phyloP scores from a whole-genome alignment of 2,329 filamentous ascomycete genomes.

The Sclerotinia glacialis region DNA sequence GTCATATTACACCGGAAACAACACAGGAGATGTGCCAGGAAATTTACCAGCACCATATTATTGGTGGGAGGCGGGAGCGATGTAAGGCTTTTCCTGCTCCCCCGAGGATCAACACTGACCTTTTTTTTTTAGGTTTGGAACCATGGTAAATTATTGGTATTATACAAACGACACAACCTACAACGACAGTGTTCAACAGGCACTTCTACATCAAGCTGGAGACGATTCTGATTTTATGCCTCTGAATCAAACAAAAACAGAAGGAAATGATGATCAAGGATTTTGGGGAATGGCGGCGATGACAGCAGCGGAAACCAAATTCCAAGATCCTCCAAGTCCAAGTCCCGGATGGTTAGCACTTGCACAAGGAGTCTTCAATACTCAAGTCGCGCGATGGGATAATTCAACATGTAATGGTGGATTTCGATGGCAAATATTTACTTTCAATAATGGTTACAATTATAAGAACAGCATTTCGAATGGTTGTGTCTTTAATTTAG shows the following conservation, averaged over 20 bases:
- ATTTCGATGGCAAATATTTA: slow-evolving; percentile 78
- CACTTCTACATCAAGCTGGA: slow-evolving; percentile 70
- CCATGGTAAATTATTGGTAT: slow-evolving; percentile 77
- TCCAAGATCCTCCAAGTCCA: slow-evolving; percentile 50
- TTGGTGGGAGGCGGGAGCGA: slow-evolving; percentile 44
- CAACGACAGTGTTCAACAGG: slow-evolving; percentile 53
- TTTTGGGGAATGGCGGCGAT: slow-evolving; percentile 71
- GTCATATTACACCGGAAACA: slow-evolving; percentile 49
- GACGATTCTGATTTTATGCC: slow-evolving; percentile 73
- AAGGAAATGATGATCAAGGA: slow-evolving; percentile 59
- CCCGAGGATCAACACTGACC: not conserved
- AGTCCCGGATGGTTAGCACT: slow-evolving; percentile 66
- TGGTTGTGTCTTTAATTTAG: slow-evolving; percentile 58
- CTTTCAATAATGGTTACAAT: slow-evolving; percentile 75
- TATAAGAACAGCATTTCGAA: slow-evolving; percentile 68
- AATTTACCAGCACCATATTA: slow-evolving; percentile 43
- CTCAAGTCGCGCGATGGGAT: slow-evolving; percentile 72
- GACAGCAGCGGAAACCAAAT: slow-evolving; percentile 66
- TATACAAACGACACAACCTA: slow-evolving; percentile 71
- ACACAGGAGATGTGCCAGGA: slow-evolving; percentile 48
- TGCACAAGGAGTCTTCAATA: slow-evolving; percentile 77
- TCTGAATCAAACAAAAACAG: slow-evolving; percentile 56
- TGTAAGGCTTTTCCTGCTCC: slow-evolving; percentile 45
- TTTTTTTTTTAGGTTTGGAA: slow-evolving; percentile 43
- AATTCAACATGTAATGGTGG: slow-evolving; percentile 62